Conservation (phyloP, 768 basidiomycete species). For the Tulasnella calospora region DNA sequence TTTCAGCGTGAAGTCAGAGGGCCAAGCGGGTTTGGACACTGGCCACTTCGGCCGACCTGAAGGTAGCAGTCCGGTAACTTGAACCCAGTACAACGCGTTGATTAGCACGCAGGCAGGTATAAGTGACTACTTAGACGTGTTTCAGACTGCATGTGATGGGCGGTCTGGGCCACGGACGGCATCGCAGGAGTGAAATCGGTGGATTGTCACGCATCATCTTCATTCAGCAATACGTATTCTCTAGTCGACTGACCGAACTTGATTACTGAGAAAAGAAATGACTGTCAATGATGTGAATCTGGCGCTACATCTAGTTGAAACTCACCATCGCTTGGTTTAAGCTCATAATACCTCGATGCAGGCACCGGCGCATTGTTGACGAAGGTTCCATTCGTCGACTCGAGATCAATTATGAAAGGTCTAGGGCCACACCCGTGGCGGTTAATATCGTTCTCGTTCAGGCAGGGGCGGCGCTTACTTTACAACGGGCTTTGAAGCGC, state of each 20-base stretch:
- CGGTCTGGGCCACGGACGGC: background rate
- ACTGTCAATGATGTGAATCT: constrained; percentile 25
- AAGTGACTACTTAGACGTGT: background rate
- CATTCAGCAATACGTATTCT: constrained; percentile 83
- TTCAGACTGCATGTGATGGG: background rate
- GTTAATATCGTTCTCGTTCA: constrained; percentile 19
- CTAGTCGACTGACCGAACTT: constrained; percentile 77
- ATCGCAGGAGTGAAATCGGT: background rate
- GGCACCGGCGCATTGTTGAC: constrained; percentile 88
- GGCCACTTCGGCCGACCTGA: too few relatives aligned
- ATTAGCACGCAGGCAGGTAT: background rate
- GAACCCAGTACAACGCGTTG: too few relatives aligned
- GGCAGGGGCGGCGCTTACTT: constrained; percentile 58
- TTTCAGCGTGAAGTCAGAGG: too few relatives aligned
- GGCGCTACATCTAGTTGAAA: constrained; percentile 15
- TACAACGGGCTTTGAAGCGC: constrained; percentile 63
- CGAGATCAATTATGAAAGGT: constrained; percentile 95
- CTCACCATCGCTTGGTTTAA: constrained; percentile 73
- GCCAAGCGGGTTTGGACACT: too few relatives aligned
- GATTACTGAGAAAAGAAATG: constrained; percentile 50
- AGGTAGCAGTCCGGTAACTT: too few relatives aligned
- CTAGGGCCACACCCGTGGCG: constrained; percentile 41
- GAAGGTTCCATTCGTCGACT: constrained; percentile 93
- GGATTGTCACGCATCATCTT: constrained; percentile 42
- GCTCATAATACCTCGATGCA: constrained; percentile 77